Evolutionary conservation across 345 rosid genomes (phyloP), one percentile per base, ranked within the genome.

Genomic region (Citrus maxima): DNA sequence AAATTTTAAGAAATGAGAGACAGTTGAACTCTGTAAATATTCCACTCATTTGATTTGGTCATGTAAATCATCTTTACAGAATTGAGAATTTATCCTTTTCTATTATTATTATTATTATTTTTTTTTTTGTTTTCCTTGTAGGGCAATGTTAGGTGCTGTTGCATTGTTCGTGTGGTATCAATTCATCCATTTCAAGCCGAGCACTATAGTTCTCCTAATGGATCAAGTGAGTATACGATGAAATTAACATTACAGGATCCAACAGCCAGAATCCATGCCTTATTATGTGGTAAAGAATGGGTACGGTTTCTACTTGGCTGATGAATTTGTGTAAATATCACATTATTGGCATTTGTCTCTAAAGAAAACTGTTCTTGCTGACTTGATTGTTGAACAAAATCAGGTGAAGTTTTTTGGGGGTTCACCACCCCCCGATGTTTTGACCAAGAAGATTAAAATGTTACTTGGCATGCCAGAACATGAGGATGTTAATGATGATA

Each of bases 191-290:
- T 24, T 70, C 51, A 55, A 64, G 25, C 10, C 10, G 13, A 70
- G 35, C 42, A 37, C 34, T 71, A 27, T 0, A 22, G 22, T 58
- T 56, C 35, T 21, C 27, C 27, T 18, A 2, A 19, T 19, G 54
- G 65, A 4, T 35, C 30, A 3, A 58, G 76, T 32, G 51, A 22
- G 59, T 7, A 22, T 10, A 46, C 7, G 40, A 64, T 76, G 77
- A 71, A 60, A 22, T 42, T 80, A 67, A 80, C 80, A 27, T 60
- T 76, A 30, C 77, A 76, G 68, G 80, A 81, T 24, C 74, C 77
- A 28, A 77, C 83, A 71, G 68, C 68, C 2, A 76, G 73, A 72
- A 76, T 81, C 25, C 73, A 65, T 56, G 80, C 67, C 14, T 22
- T 38, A 4, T 35, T 77, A 56, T 9, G 60, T 1, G 63, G 62